Evolutionary conservation across 1,284 basidiomycete genomes (phyloP).

Genomic region (Heterobasidion parviporum): DNA sequence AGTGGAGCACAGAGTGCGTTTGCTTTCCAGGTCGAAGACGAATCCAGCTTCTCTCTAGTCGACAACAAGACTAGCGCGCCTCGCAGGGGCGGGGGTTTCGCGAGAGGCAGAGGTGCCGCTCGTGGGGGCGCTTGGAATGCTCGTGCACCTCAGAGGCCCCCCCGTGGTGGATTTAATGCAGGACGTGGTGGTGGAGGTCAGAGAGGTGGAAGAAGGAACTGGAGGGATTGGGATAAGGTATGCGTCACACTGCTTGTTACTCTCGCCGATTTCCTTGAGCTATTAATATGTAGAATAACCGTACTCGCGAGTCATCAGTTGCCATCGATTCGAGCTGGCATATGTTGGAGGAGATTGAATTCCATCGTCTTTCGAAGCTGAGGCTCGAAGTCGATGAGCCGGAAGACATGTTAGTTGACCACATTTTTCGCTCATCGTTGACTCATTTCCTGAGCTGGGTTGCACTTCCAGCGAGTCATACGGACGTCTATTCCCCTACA

Average conservation of each 20-base stretch:
- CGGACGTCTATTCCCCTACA: conserved; percentile 89
- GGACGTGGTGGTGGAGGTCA: conserved; percentile 37
- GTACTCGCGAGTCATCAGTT: conserved; percentile 91
- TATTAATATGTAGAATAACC: conserved; percentile 54
- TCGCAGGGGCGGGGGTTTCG: conserved; percentile 55
- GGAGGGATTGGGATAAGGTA: conserved; percentile 95
- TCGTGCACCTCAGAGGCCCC: conserved; percentile 38
- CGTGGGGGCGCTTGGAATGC: conserved; percentile 37
- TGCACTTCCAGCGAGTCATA: conserved; percentile 60
- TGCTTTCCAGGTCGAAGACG: conserved; percentile 97
- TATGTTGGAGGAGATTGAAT: conserved; percentile 96
- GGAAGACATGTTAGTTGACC: conserved; percentile 68
- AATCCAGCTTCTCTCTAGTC: conserved; percentile 95
- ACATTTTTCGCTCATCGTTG: conserved; percentile 3
- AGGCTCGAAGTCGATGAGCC: conserved; percentile 88
- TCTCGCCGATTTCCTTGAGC: not conserved
- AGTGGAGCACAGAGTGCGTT: conserved; percentile 90
- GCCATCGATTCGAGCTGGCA: conserved; percentile 89
- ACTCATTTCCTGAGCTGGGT: conserved; percentile 4
- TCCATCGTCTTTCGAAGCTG: conserved; percentile 87
- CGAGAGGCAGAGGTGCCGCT: conserved; percentile 46
- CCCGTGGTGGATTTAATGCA: conserved; percentile 34
- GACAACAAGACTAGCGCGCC: conserved; percentile 73
- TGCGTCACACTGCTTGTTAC: conserved; percentile 11
- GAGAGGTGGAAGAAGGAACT: conserved; percentile 66